phyloP scores from a whole-genome alignment of 2,329 filamentous ascomycete genomes.

The Clonostachys rhizophaga region DNA sequence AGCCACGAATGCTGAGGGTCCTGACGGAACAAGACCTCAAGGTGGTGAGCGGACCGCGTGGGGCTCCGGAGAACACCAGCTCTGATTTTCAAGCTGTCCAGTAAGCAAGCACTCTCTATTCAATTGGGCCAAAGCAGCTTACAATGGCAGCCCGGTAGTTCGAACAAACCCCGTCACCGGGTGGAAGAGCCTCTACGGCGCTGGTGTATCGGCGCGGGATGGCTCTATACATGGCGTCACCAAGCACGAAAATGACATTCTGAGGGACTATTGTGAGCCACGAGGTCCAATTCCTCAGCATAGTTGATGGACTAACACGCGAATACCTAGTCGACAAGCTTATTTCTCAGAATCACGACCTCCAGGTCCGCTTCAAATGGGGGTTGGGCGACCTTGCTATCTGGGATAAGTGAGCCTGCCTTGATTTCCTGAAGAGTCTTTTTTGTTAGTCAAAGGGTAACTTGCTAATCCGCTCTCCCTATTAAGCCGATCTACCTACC shows the following conservation, averaged over 20 bases:
- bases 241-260: slow-evolving; percentile 45
- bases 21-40: slow-evolving; percentile 36
- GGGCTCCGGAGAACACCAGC: no score
- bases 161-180: slow-evolving; percentile 57
- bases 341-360: slow-evolving; percentile 49
- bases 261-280: slow-evolving; percentile 31
- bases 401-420: slow-evolving; percentile 55
- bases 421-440: no score
- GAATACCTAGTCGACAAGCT: slow-evolving; percentile 28
- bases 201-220: slow-evolving; percentile 12
- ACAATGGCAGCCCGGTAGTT: slow-evolving; percentile 32
- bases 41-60: slow-evolving; percentile 28
- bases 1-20: no score
- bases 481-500: no score
- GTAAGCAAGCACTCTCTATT: no score
- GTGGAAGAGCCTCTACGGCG: slow-evolving; percentile 49
- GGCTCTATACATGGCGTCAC: slow-evolving; percentile 48
- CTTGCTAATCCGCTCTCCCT: no score
- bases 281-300: no score
- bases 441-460: no score
- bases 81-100: no score
- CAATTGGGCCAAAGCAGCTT: no score
- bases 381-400: slow-evolving; percentile 51
- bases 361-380: slow-evolving; percentile 51
- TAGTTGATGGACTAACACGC: no score